These are phyloP conservation scores for Actinomucor elegans DNA, from an alignment of 371 early-diverging fungal genomes.

Conservation along the genomic window DNA sequence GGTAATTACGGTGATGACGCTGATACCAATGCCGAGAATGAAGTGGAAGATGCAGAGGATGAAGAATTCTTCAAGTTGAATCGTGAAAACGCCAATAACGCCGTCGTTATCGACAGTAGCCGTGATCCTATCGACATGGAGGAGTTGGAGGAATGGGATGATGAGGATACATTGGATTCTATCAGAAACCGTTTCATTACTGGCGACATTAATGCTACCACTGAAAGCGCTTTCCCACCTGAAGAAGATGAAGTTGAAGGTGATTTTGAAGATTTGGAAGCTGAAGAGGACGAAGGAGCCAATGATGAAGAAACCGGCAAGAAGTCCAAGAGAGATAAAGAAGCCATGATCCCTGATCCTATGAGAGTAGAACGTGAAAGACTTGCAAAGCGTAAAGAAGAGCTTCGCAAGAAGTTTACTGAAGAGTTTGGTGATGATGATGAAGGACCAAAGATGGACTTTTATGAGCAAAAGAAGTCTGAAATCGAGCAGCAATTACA, in stretches of 20 bases:
- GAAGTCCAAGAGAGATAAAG: constrained; percentile 22
- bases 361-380: constrained; percentile 55
- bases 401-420: constrained; percentile 90
- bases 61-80: constrained; percentile 69
- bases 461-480: constrained; percentile 88
- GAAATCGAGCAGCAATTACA: constrained; percentile 79
- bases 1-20: constrained; percentile 40
- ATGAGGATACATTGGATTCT: constrained; percentile 71
- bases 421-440: constrained; percentile 84
- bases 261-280: constrained; percentile 93
- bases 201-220: constrained; percentile 53
- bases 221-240: constrained; percentile 36
- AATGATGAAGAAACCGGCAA: constrained; percentile 23
- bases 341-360: constrained; percentile 36
- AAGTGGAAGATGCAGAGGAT: constrained; percentile 57
- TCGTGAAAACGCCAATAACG: constrained; percentile 32
- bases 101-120: constrained; percentile 66
- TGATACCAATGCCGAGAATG: constrained; percentile 37
- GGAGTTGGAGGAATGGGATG: constrained; percentile 70
- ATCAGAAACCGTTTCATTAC: constrained; percentile 85
- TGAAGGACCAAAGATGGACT: constrained; percentile 66
- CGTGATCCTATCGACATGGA: constrained; percentile 56
- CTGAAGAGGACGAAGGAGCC: constrained; percentile 44
- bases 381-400: constrained; percentile 84
- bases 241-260: constrained; percentile 72